These are phyloP conservation scores for Boletus subparvulus DNA, from an alignment of 768 basidiomycete genomes.

Conservation along the genomic window DNA sequence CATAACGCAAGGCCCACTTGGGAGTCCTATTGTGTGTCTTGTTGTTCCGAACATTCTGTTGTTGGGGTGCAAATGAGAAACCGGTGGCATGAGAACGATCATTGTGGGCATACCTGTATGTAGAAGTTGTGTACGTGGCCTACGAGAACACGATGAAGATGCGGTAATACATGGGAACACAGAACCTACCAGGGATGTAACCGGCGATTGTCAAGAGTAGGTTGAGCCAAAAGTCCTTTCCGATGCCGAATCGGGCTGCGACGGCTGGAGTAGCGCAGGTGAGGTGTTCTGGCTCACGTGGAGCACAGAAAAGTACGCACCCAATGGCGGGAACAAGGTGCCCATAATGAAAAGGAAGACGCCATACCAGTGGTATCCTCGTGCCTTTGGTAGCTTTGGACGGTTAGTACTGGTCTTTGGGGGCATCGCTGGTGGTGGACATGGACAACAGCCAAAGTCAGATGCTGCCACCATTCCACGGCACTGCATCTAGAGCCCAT, in stretches of 20 bases:
- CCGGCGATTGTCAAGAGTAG: constrained; percentile 84
- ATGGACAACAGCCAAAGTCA: not conserved
- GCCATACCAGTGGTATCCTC: constrained; percentile 76
- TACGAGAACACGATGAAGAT: constrained; percentile 27
- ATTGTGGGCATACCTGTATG: constrained; percentile 59
- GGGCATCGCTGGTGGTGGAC: constrained; percentile 25
- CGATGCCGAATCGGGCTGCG: constrained; percentile 89
- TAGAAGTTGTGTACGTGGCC: constrained; percentile 94
- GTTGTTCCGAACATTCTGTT: constrained; percentile 92
- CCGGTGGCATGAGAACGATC: not conserved
- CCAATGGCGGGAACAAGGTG: constrained; percentile 88
- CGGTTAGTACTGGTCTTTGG: constrained; percentile 45
- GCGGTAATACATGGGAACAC: not conserved
- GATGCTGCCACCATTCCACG: not conserved
- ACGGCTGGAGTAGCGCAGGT: constrained; percentile 59
- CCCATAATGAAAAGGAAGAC: constrained; percentile 84
- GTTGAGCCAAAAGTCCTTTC: constrained; percentile 90
- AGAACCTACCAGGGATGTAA: constrained; percentile 74
- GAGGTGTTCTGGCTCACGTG: not conserved
- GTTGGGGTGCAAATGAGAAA: constrained; percentile 7
- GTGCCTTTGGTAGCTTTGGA: constrained; percentile 55
- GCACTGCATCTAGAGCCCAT: not conserved
- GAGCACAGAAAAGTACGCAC: constrained; percentile 41
- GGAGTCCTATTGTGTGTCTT: constrained; percentile 91
- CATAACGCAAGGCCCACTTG: constrained; percentile 90